Base-by-base conservation (phyloP, 495 filamentous ascomycete genomes). In the Hyaloscypha variabilis region DNA sequence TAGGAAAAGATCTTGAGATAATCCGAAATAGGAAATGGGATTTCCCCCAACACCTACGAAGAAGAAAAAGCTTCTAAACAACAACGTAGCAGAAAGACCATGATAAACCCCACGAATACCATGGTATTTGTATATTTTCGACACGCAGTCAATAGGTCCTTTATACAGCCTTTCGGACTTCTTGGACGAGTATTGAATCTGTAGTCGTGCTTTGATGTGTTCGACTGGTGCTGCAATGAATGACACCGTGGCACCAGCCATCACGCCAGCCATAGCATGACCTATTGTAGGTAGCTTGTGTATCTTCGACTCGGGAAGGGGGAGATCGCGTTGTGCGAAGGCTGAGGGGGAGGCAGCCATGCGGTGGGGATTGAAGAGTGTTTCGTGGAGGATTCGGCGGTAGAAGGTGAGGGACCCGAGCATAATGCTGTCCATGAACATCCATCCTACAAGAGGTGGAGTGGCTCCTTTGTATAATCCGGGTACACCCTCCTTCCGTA, bases 381-480 rank as follows among this genome's bases (percentile, higher is more conserved):
- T 83, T 66, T 92, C 87, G 55, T 88, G 87, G 1, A 99, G 79
- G 28, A 97, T 69, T 23, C 89, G 89, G 19, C 92, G 91, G 78
- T 99, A 97, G 59, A 95, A 83, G 31, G 90, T 94, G 60, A 99
- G 81, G 21, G 90, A 94, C 24, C 95, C 95, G 39, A 99, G 85
- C 95, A 97, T 97, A 52, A 97, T 78, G 64, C 86, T 90, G 77
- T 98, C 94, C 94, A 98, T 97, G 74, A 94, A 90, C 92, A 97
- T 97, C 94, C 94, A 99, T 65, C 95, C 95, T 63, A 97, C 85
- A 58, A 97, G 78, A 50, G 93, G 94, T 42, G 94, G 94, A 4
- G 90, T 91, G 17, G 94, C 93, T 72, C 90, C 93, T 75, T 97
- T 97, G 79, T 97, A 97, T 23, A 97, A 77, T 19, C 90, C 93